Base-by-base conservation (phyloP, 2,329 filamentous ascomycete genomes). In the Fusarium sp. region DNA sequence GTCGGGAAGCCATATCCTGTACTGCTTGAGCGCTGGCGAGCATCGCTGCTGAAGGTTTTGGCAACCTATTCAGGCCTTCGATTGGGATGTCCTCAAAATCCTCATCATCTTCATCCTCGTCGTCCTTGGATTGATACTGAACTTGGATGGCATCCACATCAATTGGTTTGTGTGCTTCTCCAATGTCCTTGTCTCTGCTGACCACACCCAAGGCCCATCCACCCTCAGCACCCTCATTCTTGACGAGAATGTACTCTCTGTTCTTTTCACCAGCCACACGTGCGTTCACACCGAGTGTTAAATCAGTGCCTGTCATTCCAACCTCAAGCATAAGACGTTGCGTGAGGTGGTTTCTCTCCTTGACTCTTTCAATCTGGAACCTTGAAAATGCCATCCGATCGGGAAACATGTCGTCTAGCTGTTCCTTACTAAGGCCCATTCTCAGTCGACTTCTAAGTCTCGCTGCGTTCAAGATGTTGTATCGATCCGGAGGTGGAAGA, bases 141-240 rank as follows among this genome's bases (percentile, higher is more conserved):
- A 91, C 85, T 64, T 87, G 85, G 76, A 89, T 87, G 62, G 85
- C 89, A 80, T 99, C 96, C 20, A 99, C 90, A 79, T 98, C 95
- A 69, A 99, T 98, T 0, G 96, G 96, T 80, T 95, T 97, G 71
- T 95, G 92, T 31, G 91, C 90, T 71, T 94, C 89, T 4, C 94
- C 95, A 49, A 92, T 88, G 59, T 96, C 90, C 73, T 93, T 97
- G 68, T 94, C 92, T 70, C 92, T 94, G 70, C 92, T 95, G 24
- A 99, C 95, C 29, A 99, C 96, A 61, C 96, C 96, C 7, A 99
- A 85, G 0, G 96, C 96, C 95, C 95, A 99, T 6, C 96, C 96
- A 53, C 96, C 96, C 80, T 98, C 96, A 1, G 94, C 95, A 0
- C 95, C 94, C 51, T 97, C 94, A 77, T 98, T 98, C 83, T 96